Evolutionary conservation across 2,329 filamentous ascomycete species (phyloP).

Genomic region (Neofusicoccum cordaticola): DNA sequence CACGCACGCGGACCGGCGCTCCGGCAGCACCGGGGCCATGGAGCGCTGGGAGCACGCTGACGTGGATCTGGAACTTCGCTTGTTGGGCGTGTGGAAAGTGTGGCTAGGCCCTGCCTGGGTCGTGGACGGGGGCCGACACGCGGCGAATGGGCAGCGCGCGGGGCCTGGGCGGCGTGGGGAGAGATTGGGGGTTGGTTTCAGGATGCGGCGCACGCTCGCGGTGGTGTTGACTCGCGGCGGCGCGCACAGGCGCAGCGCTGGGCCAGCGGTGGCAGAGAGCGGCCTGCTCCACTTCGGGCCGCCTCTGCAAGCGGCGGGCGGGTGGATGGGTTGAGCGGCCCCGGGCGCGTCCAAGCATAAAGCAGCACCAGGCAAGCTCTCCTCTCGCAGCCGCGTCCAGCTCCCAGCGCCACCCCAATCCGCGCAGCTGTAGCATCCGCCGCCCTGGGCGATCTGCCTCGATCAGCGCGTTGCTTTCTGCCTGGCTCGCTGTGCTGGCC

Average conservation of each 20-base stretch:
- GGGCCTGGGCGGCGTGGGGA: background rate
- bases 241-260: background rate
- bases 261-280: background rate
- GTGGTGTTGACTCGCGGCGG: slow-evolving; percentile 5
- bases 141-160: background rate
- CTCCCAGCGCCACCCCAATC: background rate
- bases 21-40: slow-evolving; percentile 1
- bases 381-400: background rate
- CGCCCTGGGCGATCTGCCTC: background rate
- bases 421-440: background rate
- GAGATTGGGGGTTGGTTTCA: background rate
- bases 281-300: slow-evolving; percentile 7
- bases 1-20: background rate
- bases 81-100: slow-evolving; percentile 10
- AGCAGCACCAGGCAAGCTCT: slow-evolving; percentile 1
- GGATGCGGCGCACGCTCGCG: background rate
- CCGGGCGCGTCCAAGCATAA: slow-evolving; percentile 2
- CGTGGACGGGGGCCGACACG: background rate
- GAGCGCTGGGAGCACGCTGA: slow-evolving; percentile 14
- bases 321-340: slow-evolving; percentile 4
- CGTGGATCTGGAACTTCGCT: slow-evolving; percentile 18
- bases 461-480: background rate
- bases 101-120: slow-evolving; percentile 12
- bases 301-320: slow-evolving; percentile 7
- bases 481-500: background rate